Base-by-base conservation (phyloP, 148 eudicot species). In the Camellia sinensis region DNA sequence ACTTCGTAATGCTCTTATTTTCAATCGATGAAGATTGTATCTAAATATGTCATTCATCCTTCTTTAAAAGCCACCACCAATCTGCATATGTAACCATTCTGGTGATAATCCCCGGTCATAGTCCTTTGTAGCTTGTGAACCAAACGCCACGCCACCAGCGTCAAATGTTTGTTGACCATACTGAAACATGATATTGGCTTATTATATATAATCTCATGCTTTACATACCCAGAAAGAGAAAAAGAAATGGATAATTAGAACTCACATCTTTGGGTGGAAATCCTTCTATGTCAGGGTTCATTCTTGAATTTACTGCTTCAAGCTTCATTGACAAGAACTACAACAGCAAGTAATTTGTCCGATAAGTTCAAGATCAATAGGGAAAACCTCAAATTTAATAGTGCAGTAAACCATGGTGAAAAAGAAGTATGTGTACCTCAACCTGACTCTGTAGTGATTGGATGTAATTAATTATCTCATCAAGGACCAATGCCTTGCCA, bases 241-340 rank as follows among this genome's bases (percentile, higher is more conserved):
- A 29, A 29, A 48, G 52, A 48, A 48, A 48, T 48, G 52, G 52
- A 48, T 48, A 48, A 37, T 43, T 41, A 7, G 6, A 75, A 84
- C 94, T 91, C 86, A 95, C 98, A 84, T 95, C 97, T 90, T 93
- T 95, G 22, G 89, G 77, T 68, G 93, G 92, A 87, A 81, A 91
- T 84, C 88, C 92, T 88, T 92, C 95, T 71, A 88, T 86, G 56
- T 84, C 88, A 72, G 90, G 90, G 65, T 76, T 82, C 67, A 79
- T 69, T 87, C 92, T 88, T 48, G 94, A 74, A 87, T 93, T 95
- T 64, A 91, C 98, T 21, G 97, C 93, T 81, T 93, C 97, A 75
- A 93, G 87, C 87, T 93, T 93, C 97, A 93, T 91, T 12, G 97
- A 95, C 75, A 95, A 89, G 83, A 95, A 93, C 98, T 95, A 90